A percentile compares a stretch with the other conserved stretches of the same genome.
Conservation (phyloP, 768 basidiomycete genomes). For the Hericium rajendrae region DNA sequence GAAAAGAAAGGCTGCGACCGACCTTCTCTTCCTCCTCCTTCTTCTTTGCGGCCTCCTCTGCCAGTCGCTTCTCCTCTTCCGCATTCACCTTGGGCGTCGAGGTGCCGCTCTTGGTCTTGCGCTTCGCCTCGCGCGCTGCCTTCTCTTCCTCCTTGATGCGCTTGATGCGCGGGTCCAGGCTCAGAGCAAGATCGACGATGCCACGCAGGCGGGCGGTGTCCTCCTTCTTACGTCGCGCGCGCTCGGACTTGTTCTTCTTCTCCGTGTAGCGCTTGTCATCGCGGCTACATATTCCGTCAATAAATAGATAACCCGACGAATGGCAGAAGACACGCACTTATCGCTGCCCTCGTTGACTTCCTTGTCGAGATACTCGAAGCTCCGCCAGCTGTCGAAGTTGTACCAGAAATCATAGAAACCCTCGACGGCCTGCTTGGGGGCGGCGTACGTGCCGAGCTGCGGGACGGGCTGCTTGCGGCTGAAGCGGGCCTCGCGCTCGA, state of each 20-base stretch:
- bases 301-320: neutral
- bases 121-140: slow-evolving; percentile 87
- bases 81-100: slow-evolving; percentile 29
- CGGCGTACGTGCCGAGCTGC: slow-evolving; percentile 57
- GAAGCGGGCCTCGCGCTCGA: slow-evolving; percentile 89
- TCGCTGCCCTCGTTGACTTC: slow-evolving; percentile 98
- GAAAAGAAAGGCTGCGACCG: slow-evolving; percentile 7
- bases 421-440: slow-evolving; percentile 76
- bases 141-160: slow-evolving; percentile 96
- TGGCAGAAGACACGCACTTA: slow-evolving; percentile 41
- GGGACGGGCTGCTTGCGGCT: slow-evolving; percentile 81
- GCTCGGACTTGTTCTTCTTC: slow-evolving; percentile 99
- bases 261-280: slow-evolving; percentile 99
- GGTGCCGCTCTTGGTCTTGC: slow-evolving; percentile 42
- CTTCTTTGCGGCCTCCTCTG: slow-evolving; percentile 60
- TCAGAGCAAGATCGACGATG: slow-evolving; percentile 79
- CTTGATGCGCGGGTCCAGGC: slow-evolving; percentile 90
- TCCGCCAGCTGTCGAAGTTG: slow-evolving; percentile 98
- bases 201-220: slow-evolving; percentile 84
- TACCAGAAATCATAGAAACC: slow-evolving; percentile 99
- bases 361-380: slow-evolving; percentile 97
- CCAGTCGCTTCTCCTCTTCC: slow-evolving; percentile 51
- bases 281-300: slow-evolving; percentile 41
- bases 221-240: slow-evolving; percentile 93
- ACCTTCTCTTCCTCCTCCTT: slow-evolving; percentile 86